Base-by-base conservation (phyloP, 495 filamentous ascomycete genomes). In the Astrothelium macrocarpum region DNA sequence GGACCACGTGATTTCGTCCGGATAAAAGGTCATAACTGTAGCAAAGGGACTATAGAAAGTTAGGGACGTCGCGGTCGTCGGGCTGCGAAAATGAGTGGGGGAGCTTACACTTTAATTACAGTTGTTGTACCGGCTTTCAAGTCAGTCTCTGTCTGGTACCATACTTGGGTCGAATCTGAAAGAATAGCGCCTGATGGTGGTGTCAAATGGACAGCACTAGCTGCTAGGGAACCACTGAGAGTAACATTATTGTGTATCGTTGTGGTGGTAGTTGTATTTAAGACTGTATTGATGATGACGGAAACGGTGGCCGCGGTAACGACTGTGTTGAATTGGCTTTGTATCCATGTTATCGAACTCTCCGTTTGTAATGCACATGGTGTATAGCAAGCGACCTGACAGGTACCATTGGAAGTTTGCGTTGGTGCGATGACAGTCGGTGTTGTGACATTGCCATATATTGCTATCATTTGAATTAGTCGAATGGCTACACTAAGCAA, bases 191-290 rank as follows among this genome's bases (percentile, higher is more conserved):
- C 23, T 28, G 49, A n/a, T 29, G 49, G 49, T 28, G 49, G 49
- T 25, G 49, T 56, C n/a, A 56, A 16, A 29, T 56, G 49, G 25
- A 56, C 49, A 29, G 10, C 26, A 11, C 20, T 5, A 10, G 49
- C 26, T 20, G 49, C 49, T 3, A 25, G 23, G 16, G 49, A 56
- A 9, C 49, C 49, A 25, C 25, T 29, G 4, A 56, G 49, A 3
- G 49, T 56, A 25, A 56, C 49, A 56, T 56, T 56, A 29, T 56
- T 56, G 16, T 29, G 25, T 26, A 56, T 56, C 29, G 49, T 56
- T 56, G 49, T 56, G 9, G 49, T 56, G 12, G 12, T 56, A 9
- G 49, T 56, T 29, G 49, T 56, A 16, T 56, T 56, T 9, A 16
- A 4, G 7, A 28, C 23, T 11, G 49, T 56, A 29, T 56, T 56